A percentile compares a stretch with the other conserved stretches of the same genome.
Evolutionary conservation across 306 rosid species (phyloP).

Genomic region (Cucurbita maxima): DNA sequence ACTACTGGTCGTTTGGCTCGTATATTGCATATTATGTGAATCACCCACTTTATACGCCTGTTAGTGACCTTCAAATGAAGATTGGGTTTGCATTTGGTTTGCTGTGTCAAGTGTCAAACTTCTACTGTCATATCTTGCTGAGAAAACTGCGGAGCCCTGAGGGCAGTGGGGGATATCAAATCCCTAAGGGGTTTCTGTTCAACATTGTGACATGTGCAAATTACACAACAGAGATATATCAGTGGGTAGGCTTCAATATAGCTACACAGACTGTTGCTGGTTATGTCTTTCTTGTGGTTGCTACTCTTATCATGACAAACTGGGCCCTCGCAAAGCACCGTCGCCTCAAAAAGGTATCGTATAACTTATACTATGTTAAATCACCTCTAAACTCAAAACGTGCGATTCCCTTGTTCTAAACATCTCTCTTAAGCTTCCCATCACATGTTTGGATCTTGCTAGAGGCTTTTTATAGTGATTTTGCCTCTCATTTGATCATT

Average conservation of each 20-base stretch:
- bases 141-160: slow-evolving; percentile 66
- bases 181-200: slow-evolving; percentile 82
- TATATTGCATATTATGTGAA: slow-evolving; percentile 73
- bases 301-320: slow-evolving; percentile 74
- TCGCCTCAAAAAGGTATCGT: slow-evolving; percentile 74
- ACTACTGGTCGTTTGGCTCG: slow-evolving; percentile 83
- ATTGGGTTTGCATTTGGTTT: slow-evolving; percentile 75
- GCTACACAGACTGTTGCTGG: slow-evolving; percentile 93
- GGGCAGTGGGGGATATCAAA: slow-evolving; percentile 88
- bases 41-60: slow-evolving; percentile 83
- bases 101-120: slow-evolving; percentile 54
- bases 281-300: slow-evolving; percentile 55
- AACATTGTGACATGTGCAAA: slow-evolving; percentile 91
- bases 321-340: slow-evolving; percentile 97
- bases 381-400: neutral
- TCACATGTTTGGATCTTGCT: neutral
- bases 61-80: slow-evolving; percentile 77
- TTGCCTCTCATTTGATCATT: neutral
- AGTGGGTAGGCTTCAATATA: slow-evolving; percentile 94
- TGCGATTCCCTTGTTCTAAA: neutral
- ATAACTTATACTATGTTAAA: neutral
- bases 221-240: slow-evolving; percentile 92
- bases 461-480: neutral
- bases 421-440: neutral
- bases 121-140: slow-evolving; percentile 76